phyloP scores from a whole-genome alignment of 2,329 filamentous ascomycete genomes.

The Fusarium subglutinans region DNA sequence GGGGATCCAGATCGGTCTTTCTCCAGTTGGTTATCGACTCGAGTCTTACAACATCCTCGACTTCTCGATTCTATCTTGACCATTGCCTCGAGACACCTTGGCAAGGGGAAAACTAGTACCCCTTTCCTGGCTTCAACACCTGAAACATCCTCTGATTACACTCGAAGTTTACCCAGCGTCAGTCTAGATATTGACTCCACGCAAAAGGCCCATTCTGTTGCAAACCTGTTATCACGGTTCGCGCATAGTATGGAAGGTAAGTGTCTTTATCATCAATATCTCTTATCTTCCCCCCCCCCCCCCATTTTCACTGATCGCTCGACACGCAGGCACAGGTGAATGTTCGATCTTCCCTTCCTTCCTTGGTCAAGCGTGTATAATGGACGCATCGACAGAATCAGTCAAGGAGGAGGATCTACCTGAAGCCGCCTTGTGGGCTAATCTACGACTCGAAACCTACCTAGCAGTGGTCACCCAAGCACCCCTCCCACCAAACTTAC shows the following conservation, averaged over 20 bases:
- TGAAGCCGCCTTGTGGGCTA: constrained; percentile 3
- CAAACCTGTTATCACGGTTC: not conserved
- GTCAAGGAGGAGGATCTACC: not conserved
- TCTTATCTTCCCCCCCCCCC: no score
- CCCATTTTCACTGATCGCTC: not conserved
- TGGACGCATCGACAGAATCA: not conserved
- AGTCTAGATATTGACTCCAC: no score
- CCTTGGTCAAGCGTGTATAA: no score
- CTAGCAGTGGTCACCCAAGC: constrained; percentile 30
- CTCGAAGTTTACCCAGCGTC: not conserved
- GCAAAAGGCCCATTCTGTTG: no score
- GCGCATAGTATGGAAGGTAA: not conserved
- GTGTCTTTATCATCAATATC: not conserved
- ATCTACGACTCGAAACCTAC: constrained; percentile 36
- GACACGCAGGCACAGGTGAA: not conserved
- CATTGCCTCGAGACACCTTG: not conserved
- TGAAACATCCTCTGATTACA: not conserved
- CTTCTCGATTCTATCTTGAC: not conserved
- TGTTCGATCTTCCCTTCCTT: no score
- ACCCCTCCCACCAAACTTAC: constrained; percentile 6
- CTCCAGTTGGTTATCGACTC: not conserved
- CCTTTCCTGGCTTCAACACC: no score
- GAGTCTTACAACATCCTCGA: not conserved
- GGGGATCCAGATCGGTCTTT: not conserved
- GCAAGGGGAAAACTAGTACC: fast-evolving